Percentiles rank a stretch among this genome's conserved stretches.
phyloP scores from a whole-genome alignment of 495 filamentous ascomycete species.

The Aspergillus nanangensis region DNA sequence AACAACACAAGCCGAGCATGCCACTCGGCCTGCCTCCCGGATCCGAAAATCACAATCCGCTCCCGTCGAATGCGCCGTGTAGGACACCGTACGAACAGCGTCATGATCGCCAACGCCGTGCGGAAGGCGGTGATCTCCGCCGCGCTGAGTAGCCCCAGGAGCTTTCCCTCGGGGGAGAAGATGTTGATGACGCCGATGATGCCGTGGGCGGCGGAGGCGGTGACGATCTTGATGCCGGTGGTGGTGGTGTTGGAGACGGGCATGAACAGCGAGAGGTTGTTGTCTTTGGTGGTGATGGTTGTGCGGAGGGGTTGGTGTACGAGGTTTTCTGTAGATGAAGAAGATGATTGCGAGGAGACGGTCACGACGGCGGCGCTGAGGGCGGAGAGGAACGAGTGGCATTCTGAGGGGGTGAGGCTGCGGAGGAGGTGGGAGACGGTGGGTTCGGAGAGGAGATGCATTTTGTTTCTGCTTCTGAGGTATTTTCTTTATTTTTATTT shows the following conservation, averaged over 20 bases:
- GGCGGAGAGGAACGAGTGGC: conserved; percentile 26
- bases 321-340: conserved; percentile 17
- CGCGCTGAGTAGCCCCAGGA: conserved; percentile 78
- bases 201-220: conserved; percentile 30
- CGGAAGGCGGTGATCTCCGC: conserved; percentile 88
- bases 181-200: conserved; percentile 73
- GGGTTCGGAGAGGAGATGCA: conserved; percentile 43
- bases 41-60: conserved; percentile 80
- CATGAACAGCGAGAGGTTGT: conserved; percentile 84
- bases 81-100: conserved; percentile 60
- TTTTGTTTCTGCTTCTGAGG: conserved; percentile 12
- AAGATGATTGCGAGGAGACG: conserved; percentile 25
- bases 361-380: conserved; percentile 26
- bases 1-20: conserved; percentile 79
- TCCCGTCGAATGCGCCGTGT: conserved; percentile 27
- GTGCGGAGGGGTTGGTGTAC: conserved; percentile 76
- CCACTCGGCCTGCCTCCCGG: conserved; percentile 89
- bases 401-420: conserved; percentile 27
- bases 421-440: conserved; percentile 33
- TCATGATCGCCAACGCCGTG: conserved; percentile 78
- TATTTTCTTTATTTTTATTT: background rate
- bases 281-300: conserved; percentile 59
- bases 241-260: conserved; percentile 60
- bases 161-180: conserved; percentile 60
- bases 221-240: conserved; percentile 62